These are phyloP conservation scores for Fusarium tjaetaba DNA, from an alignment of 2,329 filamentous ascomycete species.

Conservation along the genomic window DNA sequence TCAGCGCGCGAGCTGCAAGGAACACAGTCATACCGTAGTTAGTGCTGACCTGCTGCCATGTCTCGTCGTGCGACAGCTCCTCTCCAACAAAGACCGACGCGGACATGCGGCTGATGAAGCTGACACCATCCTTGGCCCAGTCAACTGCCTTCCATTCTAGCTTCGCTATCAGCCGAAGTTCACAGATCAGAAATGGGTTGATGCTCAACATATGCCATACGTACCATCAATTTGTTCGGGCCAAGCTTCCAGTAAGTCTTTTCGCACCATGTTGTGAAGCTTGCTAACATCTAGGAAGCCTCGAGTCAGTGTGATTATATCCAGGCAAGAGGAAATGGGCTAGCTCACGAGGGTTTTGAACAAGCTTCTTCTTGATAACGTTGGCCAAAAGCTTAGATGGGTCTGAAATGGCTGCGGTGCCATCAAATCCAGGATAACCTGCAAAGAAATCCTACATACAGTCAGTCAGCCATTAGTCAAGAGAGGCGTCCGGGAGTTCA, in stretches of 20 bases:
- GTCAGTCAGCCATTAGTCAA: neutral
- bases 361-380: neutral
- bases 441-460: neutral
- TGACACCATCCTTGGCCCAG: neutral
- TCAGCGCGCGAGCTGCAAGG: neutral
- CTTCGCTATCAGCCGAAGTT: neutral
- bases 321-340: no score
- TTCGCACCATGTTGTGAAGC: neutral
- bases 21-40: neutral
- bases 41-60: neutral
- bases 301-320: neutral
- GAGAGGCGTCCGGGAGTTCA: accelerated
- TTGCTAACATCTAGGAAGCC: neutral
- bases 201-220: neutral
- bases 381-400: neutral
- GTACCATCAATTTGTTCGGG: neutral
- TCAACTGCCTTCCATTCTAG: neutral
- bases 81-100: neutral
- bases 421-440: neutral
- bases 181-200: neutral
- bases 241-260: neutral
- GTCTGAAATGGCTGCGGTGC: neutral
- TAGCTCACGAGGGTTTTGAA: neutral
- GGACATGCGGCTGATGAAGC: neutral
- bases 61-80: neutral